Evolutionary conservation across 805 yeast genomes (phyloP).

Genomic region (Priceomyces melissophilus): DNA sequence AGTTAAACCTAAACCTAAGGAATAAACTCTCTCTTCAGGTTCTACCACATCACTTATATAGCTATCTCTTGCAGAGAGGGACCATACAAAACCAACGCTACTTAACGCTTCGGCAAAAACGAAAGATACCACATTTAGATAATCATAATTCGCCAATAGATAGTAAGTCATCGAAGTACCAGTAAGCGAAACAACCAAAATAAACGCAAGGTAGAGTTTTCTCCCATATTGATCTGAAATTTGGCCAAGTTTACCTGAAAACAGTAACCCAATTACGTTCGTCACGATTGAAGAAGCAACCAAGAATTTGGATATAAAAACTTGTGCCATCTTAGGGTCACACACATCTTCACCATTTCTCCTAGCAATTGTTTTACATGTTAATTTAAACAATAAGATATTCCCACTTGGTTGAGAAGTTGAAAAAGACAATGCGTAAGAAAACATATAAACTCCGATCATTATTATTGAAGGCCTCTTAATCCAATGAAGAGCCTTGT

Average conservation of each 20-base stretch:
- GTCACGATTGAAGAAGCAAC: constrained; percentile 39
- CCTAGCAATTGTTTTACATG: constrained; percentile 20
- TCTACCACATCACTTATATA: constrained; percentile 74
- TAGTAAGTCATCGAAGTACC: constrained; percentile 21
- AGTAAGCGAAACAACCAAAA: constrained; percentile 15
- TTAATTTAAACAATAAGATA: constrained; percentile 27
- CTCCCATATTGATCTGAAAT: constrained; percentile 37
- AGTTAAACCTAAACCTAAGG: constrained; percentile 59
- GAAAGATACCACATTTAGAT: constrained; percentile 34
- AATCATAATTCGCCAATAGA: constrained; percentile 21
- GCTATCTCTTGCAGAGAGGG: constrained; percentile 59
- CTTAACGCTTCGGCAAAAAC: constrained; percentile 45
- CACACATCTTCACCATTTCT: constrained; percentile 15
- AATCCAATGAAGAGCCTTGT: constrained; percentile 48
- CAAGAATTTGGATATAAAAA: constrained; percentile 46
- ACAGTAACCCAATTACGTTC: constrained; percentile 46
- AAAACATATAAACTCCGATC: constrained; percentile 41
- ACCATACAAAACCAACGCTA: constrained; percentile 62
- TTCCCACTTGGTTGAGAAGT: constrained; percentile 41
- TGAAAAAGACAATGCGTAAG: constrained; percentile 41
- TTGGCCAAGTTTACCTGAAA: constrained; percentile 52
- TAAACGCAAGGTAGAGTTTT: constrained; percentile 21
- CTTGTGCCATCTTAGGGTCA: constrained; percentile 32
- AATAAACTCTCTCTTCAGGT: constrained; percentile 52
- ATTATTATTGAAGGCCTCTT: constrained; percentile 55